These are phyloP conservation scores for Beauveria sp. DNA, from an alignment of 2,329 filamentous ascomycete genomes.

Conservation along the genomic window DNA sequence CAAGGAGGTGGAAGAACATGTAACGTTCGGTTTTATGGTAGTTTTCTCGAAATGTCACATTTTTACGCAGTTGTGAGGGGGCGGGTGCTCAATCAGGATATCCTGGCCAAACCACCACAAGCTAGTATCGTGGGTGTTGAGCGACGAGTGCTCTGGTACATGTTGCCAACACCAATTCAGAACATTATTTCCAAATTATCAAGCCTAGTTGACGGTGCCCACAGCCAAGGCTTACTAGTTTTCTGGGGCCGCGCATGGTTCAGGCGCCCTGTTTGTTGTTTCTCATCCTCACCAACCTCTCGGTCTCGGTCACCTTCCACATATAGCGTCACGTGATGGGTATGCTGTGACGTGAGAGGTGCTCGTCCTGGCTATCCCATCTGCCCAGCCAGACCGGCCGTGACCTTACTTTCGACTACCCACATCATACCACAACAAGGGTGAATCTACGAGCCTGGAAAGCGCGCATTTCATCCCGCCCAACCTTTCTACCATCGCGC, in stretches of 20 bases:
- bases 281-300: conserved; percentile 9
- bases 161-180: neutral
- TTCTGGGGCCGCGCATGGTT: neutral
- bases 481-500: conserved; percentile 6
- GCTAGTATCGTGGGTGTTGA: neutral
- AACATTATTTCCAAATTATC: neutral
- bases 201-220: neutral
- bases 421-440: conserved; percentile 11
- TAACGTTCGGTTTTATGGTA: neutral
- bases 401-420: conserved; percentile 7
- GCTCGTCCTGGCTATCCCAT: conserved; percentile 5
- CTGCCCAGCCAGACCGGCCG: conserved; percentile 9
- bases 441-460: conserved; percentile 5
- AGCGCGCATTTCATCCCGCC: conserved; percentile 10
- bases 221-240: neutral
- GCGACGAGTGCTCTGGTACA: neutral
- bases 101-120: conserved; percentile 1
- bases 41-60: neutral
- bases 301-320: conserved; percentile 6
- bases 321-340: conserved; percentile 11
- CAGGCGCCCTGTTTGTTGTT: conserved; percentile 2
- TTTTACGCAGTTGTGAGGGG: neutral
- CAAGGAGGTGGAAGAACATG: neutral
- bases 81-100: neutral
- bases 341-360: conserved; percentile 13